These are phyloP conservation scores for Cercospora sesami DNA, from an alignment of 2,329 filamentous ascomycete genomes.

Conservation along the genomic window DNA sequence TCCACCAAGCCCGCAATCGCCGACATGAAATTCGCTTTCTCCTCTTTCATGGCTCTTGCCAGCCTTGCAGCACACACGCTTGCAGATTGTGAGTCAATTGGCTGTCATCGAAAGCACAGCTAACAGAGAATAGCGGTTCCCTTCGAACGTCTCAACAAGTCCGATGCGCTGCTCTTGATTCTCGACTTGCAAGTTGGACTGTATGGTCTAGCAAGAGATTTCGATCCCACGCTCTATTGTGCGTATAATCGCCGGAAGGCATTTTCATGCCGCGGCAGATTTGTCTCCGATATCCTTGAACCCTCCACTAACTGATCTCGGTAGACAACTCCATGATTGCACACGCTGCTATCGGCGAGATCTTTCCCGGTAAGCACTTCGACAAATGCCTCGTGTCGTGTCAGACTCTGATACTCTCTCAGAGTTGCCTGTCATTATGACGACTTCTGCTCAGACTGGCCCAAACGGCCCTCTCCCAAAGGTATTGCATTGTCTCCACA, in stretches of 20 bases:
- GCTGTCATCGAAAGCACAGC: background rate
- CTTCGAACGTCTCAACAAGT: conserved; percentile 45
- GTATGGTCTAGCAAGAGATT: conserved; percentile 64
- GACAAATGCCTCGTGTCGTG: background rate
- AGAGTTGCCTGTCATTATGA: conserved; percentile 67
- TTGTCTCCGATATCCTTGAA: background rate
- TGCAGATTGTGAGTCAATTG: conserved; percentile 18
- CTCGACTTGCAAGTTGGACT: conserved; percentile 63
- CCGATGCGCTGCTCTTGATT: conserved; percentile 53
- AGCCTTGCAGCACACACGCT: conserved; percentile 10
- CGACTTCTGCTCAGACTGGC: conserved; percentile 66
- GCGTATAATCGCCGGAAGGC: background rate
- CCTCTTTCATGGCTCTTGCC: conserved; percentile 8
- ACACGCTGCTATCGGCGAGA: conserved; percentile 64
- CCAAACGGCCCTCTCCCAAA: conserved; percentile 71
- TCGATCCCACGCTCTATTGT: conserved; percentile 61
- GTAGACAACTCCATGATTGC: conserved; percentile 63
- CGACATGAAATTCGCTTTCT: background rate
- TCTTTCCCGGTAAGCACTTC: conserved; percentile 48
- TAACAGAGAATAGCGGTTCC: conserved; percentile 24
- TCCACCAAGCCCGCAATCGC: background rate
- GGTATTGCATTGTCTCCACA: background rate
- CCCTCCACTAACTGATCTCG: background rate
- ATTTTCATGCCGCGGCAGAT: background rate
- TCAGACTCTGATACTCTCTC: background rate